Percentiles rank a stretch among this genome's conserved stretches.
Conservation (phyloP, 1,284 basidiomycete genomes). For the Pseudozyma sp. region DNA sequence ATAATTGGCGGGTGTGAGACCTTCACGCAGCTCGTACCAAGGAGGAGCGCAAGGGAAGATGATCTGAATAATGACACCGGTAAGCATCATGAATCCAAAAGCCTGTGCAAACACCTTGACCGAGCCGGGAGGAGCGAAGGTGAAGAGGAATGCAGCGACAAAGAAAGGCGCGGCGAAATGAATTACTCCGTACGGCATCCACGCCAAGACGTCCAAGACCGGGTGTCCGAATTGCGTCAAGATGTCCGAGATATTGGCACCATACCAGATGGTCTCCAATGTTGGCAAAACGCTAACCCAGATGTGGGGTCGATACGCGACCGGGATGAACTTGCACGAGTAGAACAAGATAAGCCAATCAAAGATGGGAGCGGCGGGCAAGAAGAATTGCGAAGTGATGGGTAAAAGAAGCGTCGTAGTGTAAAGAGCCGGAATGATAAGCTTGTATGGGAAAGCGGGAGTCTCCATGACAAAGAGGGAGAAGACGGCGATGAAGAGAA, state of each 20-base stretch:
- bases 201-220: slow-evolving; percentile 89
- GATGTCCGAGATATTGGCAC: slow-evolving; percentile 95
- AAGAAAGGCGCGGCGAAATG: slow-evolving; percentile 83
- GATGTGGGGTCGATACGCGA: slow-evolving; percentile 79
- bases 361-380: slow-evolving; percentile 88
- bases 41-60: slow-evolving; percentile 92
- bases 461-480: slow-evolving; percentile 82
- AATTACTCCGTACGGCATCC: slow-evolving; percentile 93
- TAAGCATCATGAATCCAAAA: slow-evolving; percentile 93
- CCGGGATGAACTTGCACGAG: slow-evolving; percentile 85
- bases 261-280: slow-evolving; percentile 92
- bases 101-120: slow-evolving; percentile 87
- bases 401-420: slow-evolving; percentile 80
- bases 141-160: slow-evolving; percentile 77
- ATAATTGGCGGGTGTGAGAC: slow-evolving; percentile 93
- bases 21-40: slow-evolving; percentile 96
- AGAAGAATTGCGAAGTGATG: slow-evolving; percentile 89
- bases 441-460: slow-evolving; percentile 79
- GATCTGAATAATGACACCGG: slow-evolving; percentile 89
- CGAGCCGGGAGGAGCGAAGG: slow-evolving; percentile 81
- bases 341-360: slow-evolving; percentile 79
- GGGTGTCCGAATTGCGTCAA: slow-evolving; percentile 93
- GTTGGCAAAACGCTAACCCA: slow-evolving; percentile 93
- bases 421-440: slow-evolving; percentile 83
- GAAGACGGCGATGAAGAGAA: slow-evolving; percentile 73